A percentile compares a stretch with the other conserved stretches of the same genome.
Evolutionary conservation across 2,329 filamentous ascomycete genomes (phyloP).

Genomic region (Botrytis porri): DNA sequence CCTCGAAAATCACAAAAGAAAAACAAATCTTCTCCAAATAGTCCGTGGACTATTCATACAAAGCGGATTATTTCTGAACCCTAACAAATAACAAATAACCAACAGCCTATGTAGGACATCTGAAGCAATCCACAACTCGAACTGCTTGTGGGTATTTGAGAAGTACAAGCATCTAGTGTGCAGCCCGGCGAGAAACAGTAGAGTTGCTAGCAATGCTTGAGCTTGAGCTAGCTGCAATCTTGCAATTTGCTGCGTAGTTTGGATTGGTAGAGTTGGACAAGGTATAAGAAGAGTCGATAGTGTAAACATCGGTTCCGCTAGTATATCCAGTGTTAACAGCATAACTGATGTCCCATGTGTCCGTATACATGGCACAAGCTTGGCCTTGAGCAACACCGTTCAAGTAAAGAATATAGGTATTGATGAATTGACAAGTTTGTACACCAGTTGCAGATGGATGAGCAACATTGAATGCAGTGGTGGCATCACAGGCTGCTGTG

Average conservation of each 20-base stretch:
- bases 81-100: not conserved
- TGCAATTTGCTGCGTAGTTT: constrained; percentile 5
- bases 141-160: not conserved
- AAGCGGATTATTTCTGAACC: not conserved
- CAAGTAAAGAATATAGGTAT: constrained; percentile 11
- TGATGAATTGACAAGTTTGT: constrained; percentile 14
- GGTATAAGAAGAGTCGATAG: constrained; percentile 2
- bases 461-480: not conserved
- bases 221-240: too few species aligned
- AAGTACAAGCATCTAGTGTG: not conserved
- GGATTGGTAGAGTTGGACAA: not conserved
- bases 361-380: constrained; percentile 3
- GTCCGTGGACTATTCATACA: not conserved
- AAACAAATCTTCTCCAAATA: not conserved
- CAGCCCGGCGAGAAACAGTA: not conserved
- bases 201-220: not conserved
- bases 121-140: not conserved
- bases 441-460: not conserved
- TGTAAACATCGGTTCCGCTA: not conserved
- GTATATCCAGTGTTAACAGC: constrained; percentile 5
- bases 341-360: constrained; percentile 8
- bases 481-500: constrained; percentile 11
- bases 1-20: not conserved
- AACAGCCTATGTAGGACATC: not conserved
- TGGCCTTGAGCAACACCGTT: constrained; percentile 12